phyloP scores from a whole-genome alignment of 768 basidiomycete species.

The Hemileccinum impolitum region DNA sequence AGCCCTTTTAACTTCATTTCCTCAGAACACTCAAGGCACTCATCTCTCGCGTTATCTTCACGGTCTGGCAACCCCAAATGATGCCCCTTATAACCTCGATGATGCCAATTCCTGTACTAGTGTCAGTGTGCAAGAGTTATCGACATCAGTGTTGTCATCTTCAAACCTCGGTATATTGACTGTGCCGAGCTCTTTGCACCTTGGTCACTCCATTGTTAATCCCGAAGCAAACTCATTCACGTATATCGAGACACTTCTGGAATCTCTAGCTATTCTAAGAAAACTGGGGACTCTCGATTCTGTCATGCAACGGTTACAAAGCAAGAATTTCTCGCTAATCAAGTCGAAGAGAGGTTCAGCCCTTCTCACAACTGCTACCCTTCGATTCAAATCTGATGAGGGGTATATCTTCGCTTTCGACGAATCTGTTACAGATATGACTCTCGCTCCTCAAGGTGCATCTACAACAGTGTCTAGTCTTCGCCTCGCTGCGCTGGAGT shows the following conservation, averaged over 20 bases:
- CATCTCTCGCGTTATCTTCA: constrained; percentile 63
- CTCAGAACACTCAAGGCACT: constrained; percentile 43
- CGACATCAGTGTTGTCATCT: constrained; percentile 24
- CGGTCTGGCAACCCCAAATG: constrained; percentile 68
- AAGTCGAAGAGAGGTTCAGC: constrained; percentile 57
- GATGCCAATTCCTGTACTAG: constrained; percentile 33
- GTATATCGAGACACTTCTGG: constrained; percentile 89
- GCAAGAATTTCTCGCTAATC: constrained; percentile 81
- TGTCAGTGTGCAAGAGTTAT: constrained; percentile 17
- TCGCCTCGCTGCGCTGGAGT: constrained; percentile 71
- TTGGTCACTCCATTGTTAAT: constrained; percentile 41
- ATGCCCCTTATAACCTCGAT: constrained; percentile 66
- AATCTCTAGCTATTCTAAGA: constrained; percentile 89
- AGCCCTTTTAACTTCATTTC: constrained; percentile 33
- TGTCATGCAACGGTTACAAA: constrained; percentile 75
- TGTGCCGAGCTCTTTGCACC: constrained; percentile 18
- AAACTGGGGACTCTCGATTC: constrained; percentile 84
- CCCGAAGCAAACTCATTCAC: constrained; percentile 92
- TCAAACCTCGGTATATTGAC: constrained; percentile 22
- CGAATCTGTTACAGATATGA: constrained; percentile 19
- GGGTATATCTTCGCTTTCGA: constrained; percentile 47
- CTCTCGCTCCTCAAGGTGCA: constrained; percentile 19
- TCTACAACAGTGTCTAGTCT: constrained; percentile 50
- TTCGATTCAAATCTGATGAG: constrained; percentile 45
- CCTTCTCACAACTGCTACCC: constrained; percentile 34